Conservation (phyloP, 768 basidiomycete genomes). For the Sistotremastrum niveocremeum region DNA sequence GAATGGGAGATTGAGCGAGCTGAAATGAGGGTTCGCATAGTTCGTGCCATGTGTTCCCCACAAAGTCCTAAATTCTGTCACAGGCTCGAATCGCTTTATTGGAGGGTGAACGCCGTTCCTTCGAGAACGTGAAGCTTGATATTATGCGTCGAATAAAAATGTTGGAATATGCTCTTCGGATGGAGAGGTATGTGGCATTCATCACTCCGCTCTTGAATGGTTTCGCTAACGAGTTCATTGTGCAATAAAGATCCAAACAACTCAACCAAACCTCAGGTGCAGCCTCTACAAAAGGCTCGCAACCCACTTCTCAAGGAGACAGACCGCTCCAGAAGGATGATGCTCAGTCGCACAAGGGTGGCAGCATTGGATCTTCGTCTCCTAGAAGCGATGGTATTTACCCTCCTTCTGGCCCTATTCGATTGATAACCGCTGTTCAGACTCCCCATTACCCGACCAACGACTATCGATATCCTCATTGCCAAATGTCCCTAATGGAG, state of each 20-base stretch:
- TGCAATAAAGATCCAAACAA: conserved; percentile 57
- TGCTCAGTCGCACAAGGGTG: conserved; percentile 57
- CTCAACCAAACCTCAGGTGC: conserved; percentile 45
- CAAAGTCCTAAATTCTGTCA: conserved; percentile 7
- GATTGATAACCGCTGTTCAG: conserved; percentile 20
- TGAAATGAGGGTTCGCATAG: conserved; percentile 82
- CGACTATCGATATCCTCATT: conserved; percentile 27
- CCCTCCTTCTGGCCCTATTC: conserved; percentile 3
- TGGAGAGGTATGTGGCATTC: conserved; percentile 69
- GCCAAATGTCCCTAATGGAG: conserved; percentile 37
- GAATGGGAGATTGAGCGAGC: conserved; percentile 99
- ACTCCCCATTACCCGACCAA: conserved; percentile 56
- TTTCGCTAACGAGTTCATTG: neutral
- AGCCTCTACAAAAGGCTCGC: conserved; percentile 50
- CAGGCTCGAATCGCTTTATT: conserved; percentile 94
- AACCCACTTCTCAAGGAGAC: conserved; percentile 36
- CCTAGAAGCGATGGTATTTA: conserved; percentile 69
- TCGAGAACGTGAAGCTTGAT: conserved; percentile 94
- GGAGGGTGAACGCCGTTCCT: conserved; percentile 92
- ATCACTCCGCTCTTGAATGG: conserved; percentile 4
- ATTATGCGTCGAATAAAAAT: conserved; percentile 96
- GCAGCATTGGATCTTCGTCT: conserved; percentile 60
- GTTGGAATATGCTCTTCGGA: conserved; percentile 93
- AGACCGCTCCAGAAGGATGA: conserved; percentile 55
- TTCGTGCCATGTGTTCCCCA: conserved; percentile 16